Conservation (phyloP, 2,329 filamentous ascomycete genomes). For the Aspergillus brunneoviolaceus region DNA sequence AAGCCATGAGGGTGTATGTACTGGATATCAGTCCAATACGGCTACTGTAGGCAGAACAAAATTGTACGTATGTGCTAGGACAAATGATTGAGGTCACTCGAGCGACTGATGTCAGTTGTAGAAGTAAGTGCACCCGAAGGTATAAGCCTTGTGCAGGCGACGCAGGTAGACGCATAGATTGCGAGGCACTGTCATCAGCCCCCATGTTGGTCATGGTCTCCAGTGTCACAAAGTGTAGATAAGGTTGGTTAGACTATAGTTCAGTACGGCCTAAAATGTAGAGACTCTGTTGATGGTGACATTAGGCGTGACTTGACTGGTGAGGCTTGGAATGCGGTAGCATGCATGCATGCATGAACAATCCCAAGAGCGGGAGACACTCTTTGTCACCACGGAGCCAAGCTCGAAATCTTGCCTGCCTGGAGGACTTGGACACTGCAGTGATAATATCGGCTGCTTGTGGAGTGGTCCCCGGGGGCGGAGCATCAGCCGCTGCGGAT, state of each 20-base stretch:
- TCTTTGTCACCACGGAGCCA: not conserved
- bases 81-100: not conserved
- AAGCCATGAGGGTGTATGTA: not conserved
- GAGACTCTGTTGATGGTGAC: conserved; percentile 1
- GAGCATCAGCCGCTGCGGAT: not conserved
- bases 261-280: not conserved
- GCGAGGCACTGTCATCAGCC: not conserved
- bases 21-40: not conserved
- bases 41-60: not conserved
- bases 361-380: not conserved
- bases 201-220: not conserved
- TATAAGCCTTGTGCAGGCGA: not conserved
- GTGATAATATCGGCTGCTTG: not conserved
- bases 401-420: conserved; percentile 7
- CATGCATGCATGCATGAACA: not conserved
- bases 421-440: not conserved
- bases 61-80: not conserved
- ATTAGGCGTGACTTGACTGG: not conserved
- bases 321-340: not conserved
- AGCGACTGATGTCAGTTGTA: too few species aligned
- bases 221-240: not conserved
- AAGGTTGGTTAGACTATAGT: not conserved
- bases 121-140: not conserved
- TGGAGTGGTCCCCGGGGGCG: not conserved
- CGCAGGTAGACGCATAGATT: not conserved